phyloP scores from a whole-genome alignment of 2,329 filamentous ascomycete genomes.

The Ceratocystis ficicola region DNA sequence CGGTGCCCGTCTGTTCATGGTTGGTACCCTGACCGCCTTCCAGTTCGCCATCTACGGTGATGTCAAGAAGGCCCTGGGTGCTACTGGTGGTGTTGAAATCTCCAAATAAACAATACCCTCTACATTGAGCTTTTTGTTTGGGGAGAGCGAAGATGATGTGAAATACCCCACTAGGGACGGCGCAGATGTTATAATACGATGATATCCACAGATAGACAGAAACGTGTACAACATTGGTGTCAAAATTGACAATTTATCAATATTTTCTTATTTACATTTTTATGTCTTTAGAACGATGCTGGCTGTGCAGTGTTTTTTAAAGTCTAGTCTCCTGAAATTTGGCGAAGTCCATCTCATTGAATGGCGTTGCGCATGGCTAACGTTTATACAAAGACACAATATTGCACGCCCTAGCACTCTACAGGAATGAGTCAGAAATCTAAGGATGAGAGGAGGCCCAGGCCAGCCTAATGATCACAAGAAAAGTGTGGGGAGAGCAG shows the following conservation, averaged over 20 bases:
- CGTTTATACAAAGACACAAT: background rate
- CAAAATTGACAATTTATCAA: conserved; percentile 10
- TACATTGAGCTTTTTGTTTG: background rate
- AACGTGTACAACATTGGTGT: conserved; percentile 22
- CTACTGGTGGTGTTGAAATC: conserved; percentile 66
- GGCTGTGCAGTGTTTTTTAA: too few relatives aligned
- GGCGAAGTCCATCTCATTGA: too few relatives aligned
- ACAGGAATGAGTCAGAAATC: background rate
- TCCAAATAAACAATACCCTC: conserved; percentile 31
- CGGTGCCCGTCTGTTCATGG: conserved; percentile 53
- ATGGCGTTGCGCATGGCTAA: background rate
- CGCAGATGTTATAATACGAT: conserved; percentile 23
- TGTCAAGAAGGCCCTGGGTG: conserved; percentile 57
- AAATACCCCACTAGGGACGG: conserved; percentile 9
- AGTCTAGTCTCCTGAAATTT: too few relatives aligned
- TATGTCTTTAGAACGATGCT: background rate
- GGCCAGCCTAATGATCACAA: background rate
- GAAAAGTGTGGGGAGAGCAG: background rate
- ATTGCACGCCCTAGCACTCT: background rate
- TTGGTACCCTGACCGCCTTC: conserved; percentile 62
- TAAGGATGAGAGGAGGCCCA: background rate
- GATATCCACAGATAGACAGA: conserved; percentile 23
- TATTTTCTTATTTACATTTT: conserved; percentile 7
- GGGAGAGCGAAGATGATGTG: background rate
- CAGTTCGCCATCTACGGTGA: conserved; percentile 85